Conservation (phyloP, 2,329 filamentous ascomycete species). For the Fusarium veterinarium region DNA sequence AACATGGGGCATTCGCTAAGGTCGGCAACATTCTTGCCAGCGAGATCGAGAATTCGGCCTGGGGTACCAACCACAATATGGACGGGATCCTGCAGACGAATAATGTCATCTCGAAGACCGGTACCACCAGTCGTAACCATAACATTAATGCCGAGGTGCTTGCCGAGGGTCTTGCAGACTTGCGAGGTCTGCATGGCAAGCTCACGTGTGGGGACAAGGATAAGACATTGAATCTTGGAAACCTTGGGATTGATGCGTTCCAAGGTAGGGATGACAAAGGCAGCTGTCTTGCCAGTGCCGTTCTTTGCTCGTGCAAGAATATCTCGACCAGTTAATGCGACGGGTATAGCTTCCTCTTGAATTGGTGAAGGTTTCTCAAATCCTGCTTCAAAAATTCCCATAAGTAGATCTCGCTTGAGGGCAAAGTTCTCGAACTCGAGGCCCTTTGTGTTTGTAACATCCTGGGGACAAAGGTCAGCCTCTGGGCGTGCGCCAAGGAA, state of each 20-base stretch:
- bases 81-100: conserved; percentile 91
- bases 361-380: conserved; percentile 99
- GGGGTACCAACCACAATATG: conserved; percentile 98
- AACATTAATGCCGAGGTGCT: conserved; percentile 96
- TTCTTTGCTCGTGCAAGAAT: conserved; percentile 98
- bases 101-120: conserved; percentile 93
- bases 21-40: conserved; percentile 96
- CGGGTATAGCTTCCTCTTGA: conserved; percentile 98
- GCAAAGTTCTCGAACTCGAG: conserved; percentile 98
- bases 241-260: conserved; percentile 97
- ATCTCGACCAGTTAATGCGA: conserved; percentile 93
- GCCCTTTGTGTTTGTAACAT: conserved; percentile 98
- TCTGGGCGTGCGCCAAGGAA: conserved; percentile 14
- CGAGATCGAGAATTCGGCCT: conserved; percentile 93
- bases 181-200: conserved; percentile 98
- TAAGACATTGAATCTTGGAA: conserved; percentile 94
- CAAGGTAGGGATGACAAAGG: conserved; percentile 94
- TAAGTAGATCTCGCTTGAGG: conserved; percentile 93
- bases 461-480: conserved; percentile 62
- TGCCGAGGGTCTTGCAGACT: conserved; percentile 98
- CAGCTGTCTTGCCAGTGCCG: conserved; percentile 97
- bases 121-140: conserved; percentile 99
- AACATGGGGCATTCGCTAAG: conserved; percentile 97
- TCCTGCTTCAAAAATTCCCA: conserved; percentile 99
- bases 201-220: conserved; percentile 96